phyloP scores from a whole-genome alignment of 768 basidiomycete species.

The Tephrocybe sp. region DNA sequence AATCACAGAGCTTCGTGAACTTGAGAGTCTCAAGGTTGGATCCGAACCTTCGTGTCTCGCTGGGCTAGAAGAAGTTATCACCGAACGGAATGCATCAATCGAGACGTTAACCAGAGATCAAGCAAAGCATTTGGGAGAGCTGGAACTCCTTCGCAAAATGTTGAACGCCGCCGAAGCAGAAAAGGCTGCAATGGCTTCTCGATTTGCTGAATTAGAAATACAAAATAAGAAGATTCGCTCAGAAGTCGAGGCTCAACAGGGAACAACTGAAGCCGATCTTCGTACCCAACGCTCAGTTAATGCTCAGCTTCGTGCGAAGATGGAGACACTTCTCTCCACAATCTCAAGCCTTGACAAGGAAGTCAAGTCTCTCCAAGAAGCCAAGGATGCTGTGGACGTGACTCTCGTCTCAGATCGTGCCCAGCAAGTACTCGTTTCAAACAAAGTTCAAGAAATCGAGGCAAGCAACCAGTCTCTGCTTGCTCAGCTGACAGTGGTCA shows the following conservation, averaged over 20 bases:
- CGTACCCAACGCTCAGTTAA: neutral
- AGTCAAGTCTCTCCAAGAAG: neutral
- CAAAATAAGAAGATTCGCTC: slow-evolving; percentile 2
- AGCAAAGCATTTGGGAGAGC: slow-evolving; percentile 10
- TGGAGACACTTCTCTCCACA: neutral
- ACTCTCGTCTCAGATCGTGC: slow-evolving; percentile 1
- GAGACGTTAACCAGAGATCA: slow-evolving; percentile 11
- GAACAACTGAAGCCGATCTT: neutral
- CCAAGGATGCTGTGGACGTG: neutral
- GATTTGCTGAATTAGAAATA: slow-evolving; percentile 10
- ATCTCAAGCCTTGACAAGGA: slow-evolving; percentile 5
- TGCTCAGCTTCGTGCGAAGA: neutral
- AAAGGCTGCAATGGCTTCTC: slow-evolving; percentile 7
- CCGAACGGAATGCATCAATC: slow-evolving; percentile 15
- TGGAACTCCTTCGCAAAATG: slow-evolving; percentile 15
- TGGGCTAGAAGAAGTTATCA: slow-evolving; percentile 14
- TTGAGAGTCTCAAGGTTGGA: slow-evolving; percentile 17
- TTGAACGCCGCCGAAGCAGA: slow-evolving; percentile 10
- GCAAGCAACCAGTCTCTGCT: slow-evolving; percentile 5
- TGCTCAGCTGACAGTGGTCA: slow-evolving; percentile 6
- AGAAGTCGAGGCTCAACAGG: neutral
- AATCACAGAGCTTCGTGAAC: slow-evolving; percentile 1
- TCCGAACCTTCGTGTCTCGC: slow-evolving; percentile 15
- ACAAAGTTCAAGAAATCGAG: slow-evolving; percentile 6
- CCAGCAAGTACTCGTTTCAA: neutral